These are phyloP conservation scores for Talaromyces sp. DNA, from an alignment of 2,329 filamentous ascomycete species.

Conservation along the genomic window DNA sequence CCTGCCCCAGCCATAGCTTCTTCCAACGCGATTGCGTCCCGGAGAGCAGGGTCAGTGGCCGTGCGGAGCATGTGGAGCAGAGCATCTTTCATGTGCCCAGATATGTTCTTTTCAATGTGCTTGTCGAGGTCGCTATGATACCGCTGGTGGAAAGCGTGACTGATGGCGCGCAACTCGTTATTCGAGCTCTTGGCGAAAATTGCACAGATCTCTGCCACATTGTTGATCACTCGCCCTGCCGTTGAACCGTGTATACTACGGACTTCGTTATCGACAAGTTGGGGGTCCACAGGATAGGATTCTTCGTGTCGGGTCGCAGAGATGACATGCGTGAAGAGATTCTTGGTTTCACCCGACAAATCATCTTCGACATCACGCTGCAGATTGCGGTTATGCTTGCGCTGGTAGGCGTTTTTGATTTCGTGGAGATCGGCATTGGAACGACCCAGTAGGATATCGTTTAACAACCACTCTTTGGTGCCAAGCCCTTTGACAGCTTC, in stretches of 20 bases:
- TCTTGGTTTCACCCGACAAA: constrained; percentile 78
- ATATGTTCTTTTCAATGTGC: constrained; percentile 77
- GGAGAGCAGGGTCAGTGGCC: constrained; percentile 75
- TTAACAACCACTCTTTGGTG: constrained; percentile 80
- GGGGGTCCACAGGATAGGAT: constrained; percentile 65
- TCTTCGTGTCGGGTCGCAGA: constrained; percentile 73
- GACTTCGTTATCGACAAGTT: constrained; percentile 71
- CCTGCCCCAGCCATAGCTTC: constrained; percentile 81
- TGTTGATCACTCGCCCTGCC: constrained; percentile 57
- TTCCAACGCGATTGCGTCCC: constrained; percentile 78
- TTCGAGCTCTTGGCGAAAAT: constrained; percentile 74
- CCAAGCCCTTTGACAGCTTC: constrained; percentile 73
- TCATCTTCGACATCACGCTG: constrained; percentile 72
- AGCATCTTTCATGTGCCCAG: constrained; percentile 85
- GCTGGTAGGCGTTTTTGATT: constrained; percentile 75
- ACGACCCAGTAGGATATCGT: constrained; percentile 77
- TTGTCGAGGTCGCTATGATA: constrained; percentile 68
- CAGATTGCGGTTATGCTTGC: constrained; percentile 61
- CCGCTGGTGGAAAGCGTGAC: constrained; percentile 66
- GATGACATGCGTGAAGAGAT: constrained; percentile 79
- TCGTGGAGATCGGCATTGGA: constrained; percentile 83
- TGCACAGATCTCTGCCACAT: constrained; percentile 58
- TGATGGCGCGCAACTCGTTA: constrained; percentile 77
- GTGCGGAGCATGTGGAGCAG: constrained; percentile 73
- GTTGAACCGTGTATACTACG: constrained; percentile 73